A percentile compares a stretch with the other conserved stretches of the same genome.
These are phyloP conservation scores for Salvia miltiorrhiza DNA, from an alignment of 257 asterid species.

Conservation along the genomic window DNA sequence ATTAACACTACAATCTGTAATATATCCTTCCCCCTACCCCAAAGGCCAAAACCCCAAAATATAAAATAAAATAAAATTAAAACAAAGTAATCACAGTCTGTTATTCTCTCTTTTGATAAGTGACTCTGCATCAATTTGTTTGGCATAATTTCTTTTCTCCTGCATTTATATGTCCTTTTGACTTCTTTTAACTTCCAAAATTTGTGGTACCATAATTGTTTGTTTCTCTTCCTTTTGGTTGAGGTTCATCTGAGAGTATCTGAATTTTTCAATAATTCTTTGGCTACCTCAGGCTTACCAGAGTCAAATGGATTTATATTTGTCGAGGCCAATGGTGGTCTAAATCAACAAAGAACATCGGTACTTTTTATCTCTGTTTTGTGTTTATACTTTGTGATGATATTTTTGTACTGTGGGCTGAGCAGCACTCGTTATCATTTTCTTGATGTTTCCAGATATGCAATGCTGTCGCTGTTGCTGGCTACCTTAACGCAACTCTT, in stretches of 20 bases:
- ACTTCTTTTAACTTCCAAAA: background rate
- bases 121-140: background rate
- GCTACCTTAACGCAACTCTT: conserved; percentile 92
- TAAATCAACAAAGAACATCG: conserved; percentile 97
- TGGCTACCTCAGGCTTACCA: conserved; percentile 38
- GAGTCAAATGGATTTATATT: conserved; percentile 56
- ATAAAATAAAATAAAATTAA: background rate
- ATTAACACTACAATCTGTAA: background rate
- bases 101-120: background rate
- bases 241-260: conserved; percentile 19
- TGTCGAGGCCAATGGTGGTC: conserved; percentile 94
- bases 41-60: background rate
- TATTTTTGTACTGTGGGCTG: conserved; percentile 18
- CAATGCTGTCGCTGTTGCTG: conserved; percentile 99
- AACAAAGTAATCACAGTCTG: background rate
- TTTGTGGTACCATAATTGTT: conserved; percentile 6
- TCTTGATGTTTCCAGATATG: conserved; percentile 76
- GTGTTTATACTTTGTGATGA: background rate
- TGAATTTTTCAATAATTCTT: conserved; percentile 5
- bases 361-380: conserved; percentile 34
- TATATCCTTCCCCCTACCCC: background rate
- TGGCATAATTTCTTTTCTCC: background rate
- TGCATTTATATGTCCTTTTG: background rate
- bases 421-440: background rate
- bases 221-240: background rate